Evolutionary conservation across 2,329 filamentous ascomycete species (phyloP), one percentile per base, ranked within the genome.

Genomic region (Cladosporium sp.): DNA sequence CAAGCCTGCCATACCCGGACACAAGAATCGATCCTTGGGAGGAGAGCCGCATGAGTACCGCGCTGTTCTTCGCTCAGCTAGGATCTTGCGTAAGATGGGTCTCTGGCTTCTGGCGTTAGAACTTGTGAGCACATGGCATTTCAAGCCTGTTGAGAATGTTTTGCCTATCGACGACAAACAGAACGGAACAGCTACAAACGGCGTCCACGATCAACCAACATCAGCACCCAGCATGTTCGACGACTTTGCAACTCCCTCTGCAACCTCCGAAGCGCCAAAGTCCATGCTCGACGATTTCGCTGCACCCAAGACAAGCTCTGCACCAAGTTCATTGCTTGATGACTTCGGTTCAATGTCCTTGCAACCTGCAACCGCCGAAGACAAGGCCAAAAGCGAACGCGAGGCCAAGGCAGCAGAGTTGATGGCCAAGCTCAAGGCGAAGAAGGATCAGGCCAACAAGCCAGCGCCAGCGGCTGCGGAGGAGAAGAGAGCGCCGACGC

Each of bases 91-190:
- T 19, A 54, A 63, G 19, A 68, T 66, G 66, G 67, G 93, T 3
- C 95, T 93, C 63, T 92, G 96, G 67, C 69, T 95, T 7, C 78
- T 97, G 0, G 93, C 91, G 1, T 73, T 97, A 4, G 88, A 94
- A 60, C 73, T 97, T 5, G 86, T 93, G 12, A 80, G 83, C 25
- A 88, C 85, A 57, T 94, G 89, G 88, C 83, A 89, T 61, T 93
- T 94, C 66, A 72, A 88, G 35, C 59, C 59, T 9, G 32, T 18
- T 8, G 22, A 4, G 12, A 40, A 16, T 3, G 18, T 22, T 7
- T 36, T 18, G 12, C 45, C 45, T 20, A 27, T 3, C 12, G 7
- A 27, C 13, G 19, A 32, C 15, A 48, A 43, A 12, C 58, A 59
- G 16, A 46, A 52, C 7, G 16, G 50, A 12, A 42, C 38, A 3